Evolutionary conservation across 306 rosid species (phyloP), one percentile per base, ranked within the genome.

Genomic region (Inga oerstediana): DNA sequence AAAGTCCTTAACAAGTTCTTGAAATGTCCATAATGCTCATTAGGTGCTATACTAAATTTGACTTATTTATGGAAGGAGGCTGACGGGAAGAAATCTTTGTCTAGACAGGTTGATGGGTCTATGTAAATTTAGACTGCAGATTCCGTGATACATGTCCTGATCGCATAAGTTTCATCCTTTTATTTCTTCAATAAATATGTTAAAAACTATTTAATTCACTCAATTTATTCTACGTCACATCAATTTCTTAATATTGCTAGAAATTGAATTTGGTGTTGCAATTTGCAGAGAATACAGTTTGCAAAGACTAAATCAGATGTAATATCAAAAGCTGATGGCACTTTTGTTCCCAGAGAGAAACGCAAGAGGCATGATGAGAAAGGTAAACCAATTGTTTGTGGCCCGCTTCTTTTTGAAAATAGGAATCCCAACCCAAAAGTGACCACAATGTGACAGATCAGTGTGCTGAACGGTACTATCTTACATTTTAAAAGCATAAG

Each of bases 301-400:
- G 97, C 97, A 10, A 92, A 92, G 91, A 90, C 93, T 5, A 92
- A 92, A 86, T 90, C 97, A 44, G 94, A 92, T 87, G 10, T 88
- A 58, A 82, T 91, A 59, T 72, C 93, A 12, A 91, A 91, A 84
- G 90, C 90, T 41, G 97, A 89, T 45, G 97, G 97, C 68, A 87
- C 92, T 52, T 92, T 92, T 82, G 91, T 87, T 83, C 92, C 91
- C 0, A 84, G 95, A n/a, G 95, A 91, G 68, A 91, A 76, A 81
- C 91, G 95, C 19, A 91, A 87, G 88, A 84, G 90, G 78, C 93
- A 90, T 5, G 97, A 87, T 54, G 97, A 92, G 15, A 92, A 90
- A 78, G 97, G 97, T 92, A 66, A 14, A 20, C 24, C 34, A 75
- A 58, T 54, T 73, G 30, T 22, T 22, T 59, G 34, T 16, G 49